These are phyloP conservation scores for Colletotrichum destructivum DNA, from an alignment of 2,329 filamentous ascomycete species.

Conservation along the genomic window DNA sequence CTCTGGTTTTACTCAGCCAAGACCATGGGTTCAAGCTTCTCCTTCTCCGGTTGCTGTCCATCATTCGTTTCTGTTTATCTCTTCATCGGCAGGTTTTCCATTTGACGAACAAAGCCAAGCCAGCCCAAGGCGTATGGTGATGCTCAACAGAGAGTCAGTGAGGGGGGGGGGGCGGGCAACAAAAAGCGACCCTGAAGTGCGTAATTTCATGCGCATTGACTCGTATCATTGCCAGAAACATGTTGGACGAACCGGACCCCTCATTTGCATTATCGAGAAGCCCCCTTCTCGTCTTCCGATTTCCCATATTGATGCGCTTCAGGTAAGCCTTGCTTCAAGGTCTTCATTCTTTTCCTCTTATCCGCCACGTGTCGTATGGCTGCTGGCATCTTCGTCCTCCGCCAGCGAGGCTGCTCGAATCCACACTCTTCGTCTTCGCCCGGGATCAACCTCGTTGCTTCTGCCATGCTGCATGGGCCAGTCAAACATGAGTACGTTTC, in stretches of 20 bases:
- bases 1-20: not conserved
- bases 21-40: slow-evolving; percentile 6
- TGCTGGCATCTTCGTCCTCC: not conserved
- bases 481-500: not conserved
- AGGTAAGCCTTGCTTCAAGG: slow-evolving; percentile 8
- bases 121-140: not conserved
- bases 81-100: not conserved
- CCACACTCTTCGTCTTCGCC: not conserved
- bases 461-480: slow-evolving; percentile 9
- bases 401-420: slow-evolving; percentile 18
- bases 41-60: not conserved
- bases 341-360: not conserved
- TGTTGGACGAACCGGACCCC: not conserved
- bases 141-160: not conserved
- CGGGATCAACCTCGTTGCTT: slow-evolving; percentile 35
- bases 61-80: not conserved
- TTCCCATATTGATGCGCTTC: not conserved
- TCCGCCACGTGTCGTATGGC: slow-evolving; percentile 28
- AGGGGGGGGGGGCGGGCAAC: not conserved
- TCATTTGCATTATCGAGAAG: not conserved
- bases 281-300: not conserved
- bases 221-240: slow-evolving; percentile 1
- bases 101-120: not conserved
- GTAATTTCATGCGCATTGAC: slow-evolving; percentile 25
- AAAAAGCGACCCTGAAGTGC: not conserved